These are phyloP conservation scores for Bipolaris cookei DNA, from an alignment of 2,329 filamentous ascomycete genomes.

Conservation along the genomic window DNA sequence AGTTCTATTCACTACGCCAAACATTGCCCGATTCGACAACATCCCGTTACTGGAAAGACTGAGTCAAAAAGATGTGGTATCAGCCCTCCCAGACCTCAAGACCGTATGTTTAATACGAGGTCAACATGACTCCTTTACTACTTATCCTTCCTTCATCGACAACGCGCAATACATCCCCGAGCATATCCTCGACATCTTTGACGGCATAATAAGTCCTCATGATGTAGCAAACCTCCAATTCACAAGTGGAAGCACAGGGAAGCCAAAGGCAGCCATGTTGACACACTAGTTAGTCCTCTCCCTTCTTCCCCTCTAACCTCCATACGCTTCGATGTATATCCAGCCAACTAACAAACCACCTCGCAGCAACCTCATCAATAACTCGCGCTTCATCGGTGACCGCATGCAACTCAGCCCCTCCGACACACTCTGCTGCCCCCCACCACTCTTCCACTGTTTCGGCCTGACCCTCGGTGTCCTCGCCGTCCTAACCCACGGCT, in stretches of 20 bases:
- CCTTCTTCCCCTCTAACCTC: background rate
- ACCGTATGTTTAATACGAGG: constrained; percentile 43
- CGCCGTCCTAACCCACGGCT: constrained; percentile 74
- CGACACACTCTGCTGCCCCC: constrained; percentile 79
- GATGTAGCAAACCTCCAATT: constrained; percentile 49
- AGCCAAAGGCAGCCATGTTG: constrained; percentile 49
- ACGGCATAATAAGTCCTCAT: constrained; percentile 42
- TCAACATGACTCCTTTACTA: constrained; percentile 58
- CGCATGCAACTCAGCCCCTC: constrained; percentile 70
- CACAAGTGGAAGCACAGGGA: constrained; percentile 49
- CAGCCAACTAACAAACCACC: background rate
- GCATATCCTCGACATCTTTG: constrained; percentile 46
- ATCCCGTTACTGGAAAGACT: constrained; percentile 59
- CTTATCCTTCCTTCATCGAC: constrained; percentile 64
- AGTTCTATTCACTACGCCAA: constrained; percentile 73
- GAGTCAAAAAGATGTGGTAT: constrained; percentile 25
- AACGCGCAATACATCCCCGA: constrained; percentile 39
- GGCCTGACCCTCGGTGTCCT: constrained; percentile 79
- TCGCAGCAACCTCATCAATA: constrained; percentile 49
- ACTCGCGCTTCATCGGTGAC: constrained; percentile 62
- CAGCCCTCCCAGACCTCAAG: constrained; percentile 38
- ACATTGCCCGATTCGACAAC: constrained; percentile 71
- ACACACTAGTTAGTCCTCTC: constrained; percentile 43
- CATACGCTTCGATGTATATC: background rate
- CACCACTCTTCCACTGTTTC: constrained; percentile 86